phyloP scores from a whole-genome alignment of 768 basidiomycete genomes.

The Leccinum imitatum region DNA sequence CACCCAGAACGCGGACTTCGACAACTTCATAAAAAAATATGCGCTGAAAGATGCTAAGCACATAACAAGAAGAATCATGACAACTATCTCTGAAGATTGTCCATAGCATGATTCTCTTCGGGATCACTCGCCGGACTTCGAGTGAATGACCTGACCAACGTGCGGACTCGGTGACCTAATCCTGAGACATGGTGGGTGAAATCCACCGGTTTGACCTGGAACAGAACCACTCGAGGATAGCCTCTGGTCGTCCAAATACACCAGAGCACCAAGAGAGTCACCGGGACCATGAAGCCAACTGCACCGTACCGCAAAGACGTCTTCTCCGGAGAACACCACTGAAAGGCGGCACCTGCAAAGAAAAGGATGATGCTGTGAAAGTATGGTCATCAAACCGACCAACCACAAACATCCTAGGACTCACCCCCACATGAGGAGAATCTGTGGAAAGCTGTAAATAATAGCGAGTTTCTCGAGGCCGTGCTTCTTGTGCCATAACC shows the following conservation, averaged over 20 bases:
- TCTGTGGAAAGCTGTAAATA: constrained; percentile 53
- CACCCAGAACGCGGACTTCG: background rate
- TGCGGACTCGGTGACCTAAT: background rate
- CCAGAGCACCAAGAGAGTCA: constrained; percentile 41
- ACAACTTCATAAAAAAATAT: background rate
- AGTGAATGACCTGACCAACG: background rate
- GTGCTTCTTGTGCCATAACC: constrained; percentile 26
- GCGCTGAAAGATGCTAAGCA: background rate
- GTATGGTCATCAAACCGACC: background rate
- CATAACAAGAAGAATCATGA: background rate
- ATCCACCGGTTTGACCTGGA: background rate
- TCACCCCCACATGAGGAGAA: constrained; percentile 61
- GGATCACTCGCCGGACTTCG: background rate
- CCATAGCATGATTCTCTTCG: constrained; percentile 1
- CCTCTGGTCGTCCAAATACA: constrained; percentile 36
- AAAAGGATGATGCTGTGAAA: too few species aligned
- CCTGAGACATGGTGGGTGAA: background rate
- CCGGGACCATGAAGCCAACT: constrained; percentile 29
- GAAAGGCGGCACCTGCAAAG: too few species aligned
- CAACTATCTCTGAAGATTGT: background rate
- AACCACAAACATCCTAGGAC: constrained; percentile 18
- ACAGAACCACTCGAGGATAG: background rate
- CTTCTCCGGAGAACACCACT: background rate
- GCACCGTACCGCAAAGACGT: constrained; percentile 23
- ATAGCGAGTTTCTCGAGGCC: constrained; percentile 53